Percentiles rank a stretch among this genome's conserved stretches.
Evolutionary conservation across 202 grass and related monocot species (phyloP).

Genomic region (Bolboschoenoplectus hybrid): DNA sequence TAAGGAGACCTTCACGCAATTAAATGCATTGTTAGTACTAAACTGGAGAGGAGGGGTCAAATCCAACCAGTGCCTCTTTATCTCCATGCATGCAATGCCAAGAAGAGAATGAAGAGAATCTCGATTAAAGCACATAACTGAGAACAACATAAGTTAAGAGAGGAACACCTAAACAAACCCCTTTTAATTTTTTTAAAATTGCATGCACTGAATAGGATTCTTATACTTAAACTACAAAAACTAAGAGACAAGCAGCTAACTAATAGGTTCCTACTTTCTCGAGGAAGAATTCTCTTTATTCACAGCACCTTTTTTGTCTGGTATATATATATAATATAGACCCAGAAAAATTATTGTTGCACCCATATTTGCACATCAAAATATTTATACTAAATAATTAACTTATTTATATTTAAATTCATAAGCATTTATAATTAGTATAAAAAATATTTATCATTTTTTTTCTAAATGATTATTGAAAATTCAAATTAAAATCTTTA

Average conservation of each 20-base stretch:
- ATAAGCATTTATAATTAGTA: no score
- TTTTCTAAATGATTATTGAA: no score
- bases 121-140: conserved; percentile 62
- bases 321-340: neutral
- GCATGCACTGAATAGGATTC: conserved; percentile 56
- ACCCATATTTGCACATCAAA: no score
- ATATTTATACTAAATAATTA: no score
- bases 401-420: no score
- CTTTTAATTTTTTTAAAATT: conserved; percentile 31
- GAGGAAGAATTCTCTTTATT: conserved; percentile 69
- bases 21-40: neutral
- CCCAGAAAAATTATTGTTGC: no score
- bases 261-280: conserved; percentile 77
- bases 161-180: conserved; percentile 54
- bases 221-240: conserved; percentile 47
- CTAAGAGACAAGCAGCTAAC: conserved; percentile 69
- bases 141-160: conserved; percentile 69
- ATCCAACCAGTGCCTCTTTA: neutral
- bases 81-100: conserved; percentile 23
- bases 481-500: no score
- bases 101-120: conserved; percentile 68
- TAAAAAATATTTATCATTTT: no score
- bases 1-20: neutral
- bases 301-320: conserved; percentile 60
- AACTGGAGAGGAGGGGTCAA: conserved; percentile 2